Percentiles rank a stretch among this genome's conserved stretches.
Evolutionary conservation across 1,284 basidiomycete species (phyloP).

Genomic region (Peniophora sp.): DNA sequence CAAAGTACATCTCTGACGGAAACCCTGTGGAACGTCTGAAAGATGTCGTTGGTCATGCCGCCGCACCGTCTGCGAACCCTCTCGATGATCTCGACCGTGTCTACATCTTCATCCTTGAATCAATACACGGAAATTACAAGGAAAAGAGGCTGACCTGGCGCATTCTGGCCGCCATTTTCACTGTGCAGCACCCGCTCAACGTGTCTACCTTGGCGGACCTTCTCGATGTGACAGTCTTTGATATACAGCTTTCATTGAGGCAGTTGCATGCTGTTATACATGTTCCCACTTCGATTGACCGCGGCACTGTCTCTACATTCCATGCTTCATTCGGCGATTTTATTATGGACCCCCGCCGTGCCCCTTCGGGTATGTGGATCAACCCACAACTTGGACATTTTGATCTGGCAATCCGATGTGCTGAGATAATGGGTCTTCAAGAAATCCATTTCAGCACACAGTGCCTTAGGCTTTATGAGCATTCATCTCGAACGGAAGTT

Average conservation of each 20-base stretch:
- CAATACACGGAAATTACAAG: neutral
- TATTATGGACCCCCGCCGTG: neutral
- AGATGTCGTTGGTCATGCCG: neutral
- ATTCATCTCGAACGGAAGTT: neutral
- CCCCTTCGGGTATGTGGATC: neutral
- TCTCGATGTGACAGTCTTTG: no score
- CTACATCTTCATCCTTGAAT: neutral
- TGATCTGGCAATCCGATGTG: neutral
- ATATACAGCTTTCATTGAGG: neutral
- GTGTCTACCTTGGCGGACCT: neutral
- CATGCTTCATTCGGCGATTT: neutral
- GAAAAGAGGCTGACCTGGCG: neutral
- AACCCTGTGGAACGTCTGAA: neutral
- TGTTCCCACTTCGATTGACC: neutral
- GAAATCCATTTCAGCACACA: neutral
- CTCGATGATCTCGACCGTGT: neutral
- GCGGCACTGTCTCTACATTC: neutral
- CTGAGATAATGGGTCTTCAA: neutral
- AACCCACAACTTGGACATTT: neutral
- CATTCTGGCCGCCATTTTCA: neutral
- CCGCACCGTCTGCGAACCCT: neutral
- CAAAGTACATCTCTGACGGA: neutral
- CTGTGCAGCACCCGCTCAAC: neutral
- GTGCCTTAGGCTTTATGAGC: neutral
- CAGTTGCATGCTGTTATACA: neutral